phyloP scores from a whole-genome alignment of 73 alveolate genomes.

The Paramecium pentaurelia region DNA sequence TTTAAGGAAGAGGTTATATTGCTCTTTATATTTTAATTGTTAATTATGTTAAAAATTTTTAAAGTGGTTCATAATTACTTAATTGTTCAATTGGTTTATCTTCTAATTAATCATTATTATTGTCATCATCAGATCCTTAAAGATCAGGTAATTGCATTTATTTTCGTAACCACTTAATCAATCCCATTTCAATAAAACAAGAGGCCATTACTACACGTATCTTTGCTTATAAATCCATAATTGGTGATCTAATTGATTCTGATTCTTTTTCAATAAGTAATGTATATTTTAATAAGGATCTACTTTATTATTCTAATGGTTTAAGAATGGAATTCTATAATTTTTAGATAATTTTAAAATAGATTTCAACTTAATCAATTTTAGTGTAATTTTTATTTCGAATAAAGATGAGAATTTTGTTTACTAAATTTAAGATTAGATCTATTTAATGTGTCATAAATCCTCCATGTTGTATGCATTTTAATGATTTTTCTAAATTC shows the following conservation, averaged over 20 bases:
- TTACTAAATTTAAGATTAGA: not conserved
- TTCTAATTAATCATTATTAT: not conserved
- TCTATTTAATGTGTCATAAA: slow-evolving; percentile 7
- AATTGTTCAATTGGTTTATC: not conserved
- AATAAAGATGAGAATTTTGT: not conserved
- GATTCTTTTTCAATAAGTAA: slow-evolving; percentile 12
- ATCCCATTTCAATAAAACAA: slow-evolving; percentile 13
- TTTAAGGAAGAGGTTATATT: slow-evolving; percentile 37
- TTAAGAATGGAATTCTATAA: not conserved
- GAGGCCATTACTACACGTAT: slow-evolving; percentile 18
- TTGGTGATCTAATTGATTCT: slow-evolving; percentile 31
- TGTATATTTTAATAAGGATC: not conserved
- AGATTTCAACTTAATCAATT: not conserved
- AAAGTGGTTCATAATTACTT: not conserved
- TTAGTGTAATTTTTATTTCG: not conserved
- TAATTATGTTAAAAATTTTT: not conserved
- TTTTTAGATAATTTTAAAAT: not conserved
- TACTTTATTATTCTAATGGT: slow-evolving; percentile 7
- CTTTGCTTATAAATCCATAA: not conserved
- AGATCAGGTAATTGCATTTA: not conserved
- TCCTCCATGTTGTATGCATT: slow-evolving; percentile 42
- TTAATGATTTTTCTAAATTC: slow-evolving; percentile 3
- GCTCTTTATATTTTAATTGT: slow-evolving; percentile 40
- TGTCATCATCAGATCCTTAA: slow-evolving; percentile 34
- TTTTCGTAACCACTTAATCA: slow-evolving; percentile 11